Evolutionary conservation across 23 red algal genomes (phyloP).

Genomic region (Pyropia yezoensis): DNA sequence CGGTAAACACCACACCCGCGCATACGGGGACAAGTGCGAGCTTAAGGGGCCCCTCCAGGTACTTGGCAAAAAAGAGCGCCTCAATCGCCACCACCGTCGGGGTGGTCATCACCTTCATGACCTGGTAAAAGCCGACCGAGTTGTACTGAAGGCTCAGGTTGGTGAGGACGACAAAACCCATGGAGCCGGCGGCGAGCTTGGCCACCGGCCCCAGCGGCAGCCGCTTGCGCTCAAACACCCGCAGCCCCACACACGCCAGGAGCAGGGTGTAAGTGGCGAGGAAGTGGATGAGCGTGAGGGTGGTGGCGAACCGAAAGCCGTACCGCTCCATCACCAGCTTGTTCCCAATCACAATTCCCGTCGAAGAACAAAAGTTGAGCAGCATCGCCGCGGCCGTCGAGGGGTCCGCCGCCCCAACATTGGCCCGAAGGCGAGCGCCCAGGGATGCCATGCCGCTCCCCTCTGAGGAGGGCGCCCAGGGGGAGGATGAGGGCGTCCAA

Average conservation of each 20-base stretch:
- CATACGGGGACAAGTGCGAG: slow-evolving; percentile 77
- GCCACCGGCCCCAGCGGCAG: slow-evolving; percentile 50
- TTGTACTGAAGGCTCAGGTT: slow-evolving; percentile 94
- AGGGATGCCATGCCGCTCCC: too few species aligned
- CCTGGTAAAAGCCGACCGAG: slow-evolving; percentile 90
- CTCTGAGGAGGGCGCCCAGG: too few species aligned
- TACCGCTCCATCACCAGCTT: slow-evolving; percentile 76
- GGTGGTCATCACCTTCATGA: slow-evolving; percentile 98
- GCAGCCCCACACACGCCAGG: slow-evolving; percentile 12
- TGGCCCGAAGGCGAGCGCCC: too few species aligned
- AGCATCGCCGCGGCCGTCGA: slow-evolving; percentile 22
- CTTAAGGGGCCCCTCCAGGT: slow-evolving; percentile 63
- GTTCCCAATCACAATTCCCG: slow-evolving; percentile 73
- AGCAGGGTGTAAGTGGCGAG: slow-evolving; percentile 59
- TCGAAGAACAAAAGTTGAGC: slow-evolving; percentile 84
- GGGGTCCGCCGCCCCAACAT: too few species aligned
- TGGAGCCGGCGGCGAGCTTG: slow-evolving; percentile 75
- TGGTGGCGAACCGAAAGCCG: slow-evolving; percentile 67
- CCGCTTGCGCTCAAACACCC: slow-evolving; percentile 72
- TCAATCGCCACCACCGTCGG: slow-evolving; percentile 87
- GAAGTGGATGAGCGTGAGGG: slow-evolving; percentile 83
- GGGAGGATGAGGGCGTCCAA: too few species aligned
- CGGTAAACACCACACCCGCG: slow-evolving; percentile 76
- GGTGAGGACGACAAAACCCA: slow-evolving; percentile 94
- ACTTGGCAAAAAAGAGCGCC: slow-evolving; percentile 81